Conservation (phyloP, 1,284 basidiomycete genomes). For the Calocybe gambosa region DNA sequence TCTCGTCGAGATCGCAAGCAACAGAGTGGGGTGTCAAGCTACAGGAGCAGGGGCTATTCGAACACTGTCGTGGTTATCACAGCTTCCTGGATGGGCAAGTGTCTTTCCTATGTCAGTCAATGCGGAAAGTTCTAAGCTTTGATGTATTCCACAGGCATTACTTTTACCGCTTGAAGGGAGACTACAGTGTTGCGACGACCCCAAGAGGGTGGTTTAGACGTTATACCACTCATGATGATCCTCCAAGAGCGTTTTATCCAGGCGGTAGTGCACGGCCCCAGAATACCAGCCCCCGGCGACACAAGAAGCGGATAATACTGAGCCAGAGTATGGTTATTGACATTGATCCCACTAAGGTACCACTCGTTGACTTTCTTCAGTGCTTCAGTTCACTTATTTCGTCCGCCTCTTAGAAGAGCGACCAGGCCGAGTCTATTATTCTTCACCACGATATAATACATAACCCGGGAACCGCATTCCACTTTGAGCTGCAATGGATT, state of each 20-base stretch:
- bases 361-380: conserved; percentile 2
- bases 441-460: conserved; percentile 91
- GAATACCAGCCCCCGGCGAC: conserved; percentile 35
- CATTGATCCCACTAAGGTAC: conserved; percentile 74
- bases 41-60: conserved; percentile 75
- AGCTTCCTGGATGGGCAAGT: conserved; percentile 77
- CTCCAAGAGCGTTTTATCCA: conserved; percentile 33
- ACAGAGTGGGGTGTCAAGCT: conserved; percentile 74
- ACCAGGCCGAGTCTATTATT: conserved; percentile 82
- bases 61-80: conserved; percentile 74
- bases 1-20: conserved; percentile 73
- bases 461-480: conserved; percentile 86
- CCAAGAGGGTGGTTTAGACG: conserved; percentile 66
- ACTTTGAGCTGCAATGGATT: conserved; percentile 97
- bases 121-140: background rate
- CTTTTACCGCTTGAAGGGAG: conserved; percentile 78
- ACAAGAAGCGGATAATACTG: conserved; percentile 68
- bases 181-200: conserved; percentile 65
- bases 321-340: conserved; percentile 87
- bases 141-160: conserved; percentile 54
- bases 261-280: conserved; percentile 30
- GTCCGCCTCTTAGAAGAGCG: conserved; percentile 52
- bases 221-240: conserved; percentile 33
- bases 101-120: background rate
- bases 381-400: background rate